Conservation (phyloP, 371 early-diverging fungal species). For the Mortierella sp. region DNA sequence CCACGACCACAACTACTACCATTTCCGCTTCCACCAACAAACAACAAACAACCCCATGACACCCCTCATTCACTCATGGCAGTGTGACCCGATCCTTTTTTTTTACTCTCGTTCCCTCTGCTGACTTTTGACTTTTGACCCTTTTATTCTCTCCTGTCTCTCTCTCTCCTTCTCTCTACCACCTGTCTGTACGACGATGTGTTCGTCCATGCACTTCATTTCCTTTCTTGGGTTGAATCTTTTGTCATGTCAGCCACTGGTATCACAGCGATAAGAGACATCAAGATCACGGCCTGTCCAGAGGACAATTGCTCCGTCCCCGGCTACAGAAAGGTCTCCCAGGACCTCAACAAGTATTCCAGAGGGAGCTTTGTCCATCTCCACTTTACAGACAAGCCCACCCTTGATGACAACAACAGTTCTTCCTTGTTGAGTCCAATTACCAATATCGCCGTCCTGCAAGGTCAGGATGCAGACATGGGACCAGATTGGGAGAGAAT, state of each 20-base stretch:
- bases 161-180: background rate
- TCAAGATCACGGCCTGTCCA: conserved; percentile 39
- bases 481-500: conserved; percentile 51
- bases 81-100: background rate
- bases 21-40: background rate
- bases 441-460: conserved; percentile 40
- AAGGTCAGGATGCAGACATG: conserved; percentile 50
- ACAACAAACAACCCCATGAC: background rate
- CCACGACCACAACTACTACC: too few relatives aligned
- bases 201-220: background rate
- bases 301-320: conserved; percentile 52
- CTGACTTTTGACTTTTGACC: background rate
- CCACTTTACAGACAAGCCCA: conserved; percentile 57
- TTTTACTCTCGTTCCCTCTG: background rate
- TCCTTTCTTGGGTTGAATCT: background rate
- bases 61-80: background rate
- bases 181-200: conserved; percentile 7
- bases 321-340: conserved; percentile 60
- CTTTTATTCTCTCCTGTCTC: background rate
- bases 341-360: conserved; percentile 62
- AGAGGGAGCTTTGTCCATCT: conserved; percentile 58
- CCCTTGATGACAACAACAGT: background rate
- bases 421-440: conserved; percentile 44
- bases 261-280: conserved; percentile 39
- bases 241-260: conserved; percentile 7